Evolutionary conservation across 768 basidiomycete genomes (phyloP), one percentile per base, ranked within the genome.

Genomic region (Cantharellus anzutake): DNA sequence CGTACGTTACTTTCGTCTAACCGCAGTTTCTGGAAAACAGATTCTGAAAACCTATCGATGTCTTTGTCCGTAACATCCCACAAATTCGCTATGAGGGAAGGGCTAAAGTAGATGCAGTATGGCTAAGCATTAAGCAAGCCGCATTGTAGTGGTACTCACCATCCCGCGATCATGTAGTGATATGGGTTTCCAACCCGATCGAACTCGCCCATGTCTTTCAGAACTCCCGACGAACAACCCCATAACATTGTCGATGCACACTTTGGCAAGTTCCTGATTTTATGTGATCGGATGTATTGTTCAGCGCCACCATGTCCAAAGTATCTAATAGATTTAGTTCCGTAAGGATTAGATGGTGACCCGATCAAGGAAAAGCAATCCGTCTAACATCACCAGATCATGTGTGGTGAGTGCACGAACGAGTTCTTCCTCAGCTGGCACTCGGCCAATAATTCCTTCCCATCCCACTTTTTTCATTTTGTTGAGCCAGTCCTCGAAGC

Each of bases 11-110:
- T 55, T 50, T 63, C 55, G 56, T 73, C 70, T 50, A 97, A 72
- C 2, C 73, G 72, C 37, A 94, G 69, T 64, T 80, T 78, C 63
- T 83, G 81, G 65, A 96, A 84, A 14, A 96, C 91, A 0, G 82
- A 73, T 62, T 84, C 80, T 2, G 92, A 84, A 63, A 96, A 81
- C 64, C 86, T 86, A 74, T 99, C 94, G 65, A 98, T 94, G 67
- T 99, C 96, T 52, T 83, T 79, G 73, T 99, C 96, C 0, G 94
- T 98, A 4, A 98, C 96, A 66, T 98, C 96, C 96, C 96, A 99
- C 3, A 98, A 73, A 66, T 94, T 97, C 0, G 89, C 96, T 7
- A 97, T 81, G 40, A 98, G 75, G 1, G 91, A 85, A 16, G 96
- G 94, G 63, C 94, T 92, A 63, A 4, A 4, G 62, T 29, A 59